Evolutionary conservation across 768 basidiomycete genomes (phyloP).

Genomic region (Pulveroboletus sp.): DNA sequence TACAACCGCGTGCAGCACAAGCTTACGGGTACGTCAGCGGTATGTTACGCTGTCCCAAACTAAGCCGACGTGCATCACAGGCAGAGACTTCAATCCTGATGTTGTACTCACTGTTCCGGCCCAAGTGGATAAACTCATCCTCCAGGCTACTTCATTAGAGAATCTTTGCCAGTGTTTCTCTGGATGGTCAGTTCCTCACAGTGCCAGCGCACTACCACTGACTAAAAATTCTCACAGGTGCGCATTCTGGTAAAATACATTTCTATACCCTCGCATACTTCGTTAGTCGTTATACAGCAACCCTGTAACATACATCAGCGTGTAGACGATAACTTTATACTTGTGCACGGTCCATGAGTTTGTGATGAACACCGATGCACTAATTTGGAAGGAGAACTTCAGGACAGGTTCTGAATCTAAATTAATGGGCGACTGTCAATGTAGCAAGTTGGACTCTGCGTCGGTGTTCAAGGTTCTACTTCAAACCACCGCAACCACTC

Average conservation of each 20-base stretch:
- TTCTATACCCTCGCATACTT: conserved; percentile 11
- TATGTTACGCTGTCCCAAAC: background rate
- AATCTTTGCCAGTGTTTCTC: conserved; percentile 97
- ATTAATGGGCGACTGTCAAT: background rate
- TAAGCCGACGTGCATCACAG: conserved; percentile 36
- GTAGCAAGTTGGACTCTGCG: background rate
- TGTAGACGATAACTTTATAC: conserved; percentile 1
- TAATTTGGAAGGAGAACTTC: conserved; percentile 11
- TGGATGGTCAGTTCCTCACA: conserved; percentile 60
- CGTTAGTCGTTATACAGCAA: conserved; percentile 13
- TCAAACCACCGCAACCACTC: background rate
- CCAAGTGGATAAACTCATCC: conserved; percentile 92
- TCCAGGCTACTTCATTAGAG: conserved; percentile 90
- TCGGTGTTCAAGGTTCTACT: background rate
- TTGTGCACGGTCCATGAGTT: background rate
- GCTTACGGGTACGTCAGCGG: conserved; percentile 65
- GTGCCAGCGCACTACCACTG: background rate
- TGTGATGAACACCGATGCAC: background rate
- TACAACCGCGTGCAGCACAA: conserved; percentile 96
- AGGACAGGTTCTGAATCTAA: background rate
- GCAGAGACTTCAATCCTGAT: conserved; percentile 91
- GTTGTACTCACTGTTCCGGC: conserved; percentile 65
- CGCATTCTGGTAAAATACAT: conserved; percentile 66
- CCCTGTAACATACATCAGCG: conserved; percentile 21
- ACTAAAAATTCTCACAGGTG: conserved; percentile 41